Evolutionary conservation across 257 asterid genomes (phyloP), one percentile per base, ranked within the genome.

Genomic region (Gentiana dahurica): DNA sequence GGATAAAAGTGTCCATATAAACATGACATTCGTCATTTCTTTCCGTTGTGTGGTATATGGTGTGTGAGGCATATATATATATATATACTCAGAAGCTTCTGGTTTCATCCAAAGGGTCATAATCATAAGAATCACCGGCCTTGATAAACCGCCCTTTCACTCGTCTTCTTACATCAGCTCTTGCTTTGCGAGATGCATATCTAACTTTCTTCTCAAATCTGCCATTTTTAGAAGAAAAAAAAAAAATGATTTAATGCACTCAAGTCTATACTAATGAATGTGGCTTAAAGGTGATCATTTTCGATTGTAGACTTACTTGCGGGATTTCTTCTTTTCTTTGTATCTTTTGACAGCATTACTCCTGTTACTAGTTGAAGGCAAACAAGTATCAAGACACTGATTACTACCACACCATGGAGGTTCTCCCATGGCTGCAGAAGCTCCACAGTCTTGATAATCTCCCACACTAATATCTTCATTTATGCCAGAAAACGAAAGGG

Each of bases 121-220:
- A 83, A 63, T 92, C 99, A 61, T 81, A 88, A 55, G 82, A 78
- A 60, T 92, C 95, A 12, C 98, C 98, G 15, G 86, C 94, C 92
- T 92, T 92, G 62, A 92, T 82, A 65, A 92, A 92, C 7, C 98
- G 90, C 41, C 98, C 95, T 75, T 92, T 92, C 34, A 87, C 98
- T 63, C 97, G 98, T 67, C 63, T 83, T 71, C 98, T 77, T 52
- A 85, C 88, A 60, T 92, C 98, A 64, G 98, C 98, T 77, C 97
- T 85, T 54, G 87, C 93, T 83, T 92, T 92, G 66, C 95, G 97
- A 48, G 95, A 85, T 41, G 58, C 95, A 35, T 88, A 92, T 68
- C 98, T 81, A 55, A 92, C 97, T 71, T 78, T 86, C 87, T 92
- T 92, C 64, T 88, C 95, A 41, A 92, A 88, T 55, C 97, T 92